Evolutionary conservation across 2,329 filamentous ascomycete species (phyloP).

Genomic region (Monosporascus cannonballus): DNA sequence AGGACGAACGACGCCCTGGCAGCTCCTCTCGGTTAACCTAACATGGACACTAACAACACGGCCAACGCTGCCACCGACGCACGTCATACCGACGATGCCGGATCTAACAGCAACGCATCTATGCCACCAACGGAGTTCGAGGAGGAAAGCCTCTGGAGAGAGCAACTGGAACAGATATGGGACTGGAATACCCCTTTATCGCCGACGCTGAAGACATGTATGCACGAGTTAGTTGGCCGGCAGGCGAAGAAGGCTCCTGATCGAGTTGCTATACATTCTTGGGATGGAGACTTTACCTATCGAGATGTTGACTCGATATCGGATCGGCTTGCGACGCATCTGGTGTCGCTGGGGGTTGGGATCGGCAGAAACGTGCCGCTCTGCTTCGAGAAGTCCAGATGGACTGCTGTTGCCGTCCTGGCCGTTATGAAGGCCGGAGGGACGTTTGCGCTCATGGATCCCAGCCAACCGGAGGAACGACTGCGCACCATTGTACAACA

Average conservation of each 20-base stretch:
- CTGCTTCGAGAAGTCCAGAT: slow-evolving; percentile 45
- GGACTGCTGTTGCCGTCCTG: slow-evolving; percentile 38
- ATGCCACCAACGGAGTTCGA: slow-evolving; percentile 24
- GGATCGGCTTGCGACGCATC: slow-evolving; percentile 32
- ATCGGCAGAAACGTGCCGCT: slow-evolving; percentile 39
- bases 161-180: slow-evolving; percentile 40
- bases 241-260: slow-evolving; percentile 30
- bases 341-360: slow-evolving; percentile 30
- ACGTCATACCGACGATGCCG: slow-evolving; percentile 15
- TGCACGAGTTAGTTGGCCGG: slow-evolving; percentile 41
- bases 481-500: slow-evolving; percentile 39
- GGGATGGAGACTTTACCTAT: slow-evolving; percentile 44
- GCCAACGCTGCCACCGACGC: slow-evolving; percentile 9
- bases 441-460: slow-evolving; percentile 41
- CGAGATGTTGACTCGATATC: slow-evolving; percentile 36
- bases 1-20: neutral
- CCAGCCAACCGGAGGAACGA: slow-evolving; percentile 38
- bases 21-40: neutral
- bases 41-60: slow-evolving; percentile 9
- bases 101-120: slow-evolving; percentile 13
- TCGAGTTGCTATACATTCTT: slow-evolving; percentile 40
- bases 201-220: slow-evolving; percentile 33
- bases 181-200: slow-evolving; percentile 38
- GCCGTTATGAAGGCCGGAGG: slow-evolving; percentile 44
- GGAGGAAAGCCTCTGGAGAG: slow-evolving; percentile 20